Percentiles rank a stretch among this genome's conserved stretches.
Conservation (phyloP, 495 filamentous ascomycete species). For the Beverwykella pulmonaria region DNA sequence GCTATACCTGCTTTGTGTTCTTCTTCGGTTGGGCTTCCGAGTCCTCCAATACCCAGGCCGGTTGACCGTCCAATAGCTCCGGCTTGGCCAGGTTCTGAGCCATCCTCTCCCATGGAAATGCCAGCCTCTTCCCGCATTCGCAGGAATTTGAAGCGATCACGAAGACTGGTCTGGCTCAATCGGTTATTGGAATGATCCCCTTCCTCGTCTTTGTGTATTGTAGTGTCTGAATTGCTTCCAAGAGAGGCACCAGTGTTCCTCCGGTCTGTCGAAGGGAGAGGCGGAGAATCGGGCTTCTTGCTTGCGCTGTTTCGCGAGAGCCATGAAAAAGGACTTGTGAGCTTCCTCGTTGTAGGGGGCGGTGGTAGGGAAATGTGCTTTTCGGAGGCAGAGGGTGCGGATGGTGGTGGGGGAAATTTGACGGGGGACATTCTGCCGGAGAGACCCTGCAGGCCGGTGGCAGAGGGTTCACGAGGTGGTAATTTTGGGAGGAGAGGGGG, state of each 20-base stretch:
- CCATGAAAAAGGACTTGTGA: conserved; percentile 82
- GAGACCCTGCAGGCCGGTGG: conserved; percentile 27
- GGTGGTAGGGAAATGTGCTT: conserved; percentile 30
- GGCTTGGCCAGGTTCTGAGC: conserved; percentile 44
- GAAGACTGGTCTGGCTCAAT: conserved; percentile 69
- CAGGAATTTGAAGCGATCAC: conserved; percentile 83
- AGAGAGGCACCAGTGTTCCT: conserved; percentile 77
- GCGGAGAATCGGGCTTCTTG: conserved; percentile 62
- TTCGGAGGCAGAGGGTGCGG: conserved; percentile 24
- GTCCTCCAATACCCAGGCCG: conserved; percentile 55
- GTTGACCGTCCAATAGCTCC: conserved; percentile 51
- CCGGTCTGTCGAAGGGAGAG: conserved; percentile 53
- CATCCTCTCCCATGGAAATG: conserved; percentile 55
- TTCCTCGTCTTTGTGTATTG: conserved; percentile 69
- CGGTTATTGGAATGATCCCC: conserved; percentile 57
- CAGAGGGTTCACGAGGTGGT: conserved; percentile 31
- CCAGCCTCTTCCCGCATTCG: conserved; percentile 78
- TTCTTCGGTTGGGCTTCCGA: conserved; percentile 61
- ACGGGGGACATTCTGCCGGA: conserved; percentile 36
- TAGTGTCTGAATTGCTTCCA: conserved; percentile 72
- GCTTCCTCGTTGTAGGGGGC: conserved; percentile 58
- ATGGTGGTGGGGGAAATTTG: conserved; percentile 36
- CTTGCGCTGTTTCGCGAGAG: conserved; percentile 71
- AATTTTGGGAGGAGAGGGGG: conserved; percentile 30
- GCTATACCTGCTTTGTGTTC: conserved; percentile 42